phyloP scores from a whole-genome alignment of 2,329 filamentous ascomycete genomes.

The Sporothrix brasiliensis region DNA sequence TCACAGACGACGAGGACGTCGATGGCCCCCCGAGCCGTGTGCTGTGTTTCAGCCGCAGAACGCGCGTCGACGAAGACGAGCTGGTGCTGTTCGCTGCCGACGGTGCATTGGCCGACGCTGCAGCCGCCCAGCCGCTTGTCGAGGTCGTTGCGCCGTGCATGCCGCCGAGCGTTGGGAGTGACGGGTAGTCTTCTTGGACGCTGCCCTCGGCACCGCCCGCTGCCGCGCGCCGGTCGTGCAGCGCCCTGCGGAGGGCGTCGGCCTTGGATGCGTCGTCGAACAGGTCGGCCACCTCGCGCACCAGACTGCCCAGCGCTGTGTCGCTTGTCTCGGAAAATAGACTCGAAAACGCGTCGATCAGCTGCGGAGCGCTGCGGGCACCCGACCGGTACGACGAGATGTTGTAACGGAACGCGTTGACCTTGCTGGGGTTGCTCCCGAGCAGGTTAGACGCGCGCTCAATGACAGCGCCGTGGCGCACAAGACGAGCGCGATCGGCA shows the following conservation, averaged over 20 bases:
- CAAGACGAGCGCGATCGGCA: slow-evolving; percentile 76
- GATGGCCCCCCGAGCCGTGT: slow-evolving; percentile 50
- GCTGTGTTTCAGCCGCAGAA: slow-evolving; percentile 63
- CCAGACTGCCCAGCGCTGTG: slow-evolving; percentile 79
- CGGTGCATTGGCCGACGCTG: slow-evolving; percentile 51
- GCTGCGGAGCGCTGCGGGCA: slow-evolving; percentile 68
- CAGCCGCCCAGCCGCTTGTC: slow-evolving; percentile 63
- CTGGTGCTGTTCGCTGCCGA: slow-evolving; percentile 48
- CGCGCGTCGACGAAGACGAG: slow-evolving; percentile 45
- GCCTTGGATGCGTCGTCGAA: slow-evolving; percentile 82
- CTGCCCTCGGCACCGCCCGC: slow-evolving; percentile 42
- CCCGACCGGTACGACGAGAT: slow-evolving; percentile 78
- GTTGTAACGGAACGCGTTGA: slow-evolving; percentile 74
- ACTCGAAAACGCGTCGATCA: slow-evolving; percentile 86
- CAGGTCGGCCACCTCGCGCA: slow-evolving; percentile 89
- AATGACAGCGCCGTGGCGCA: slow-evolving; percentile 81
- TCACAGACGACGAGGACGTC: slow-evolving; percentile 32
- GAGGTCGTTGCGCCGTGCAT: slow-evolving; percentile 64
- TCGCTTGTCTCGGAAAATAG: slow-evolving; percentile 79
- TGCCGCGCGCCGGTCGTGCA: slow-evolving; percentile 82
- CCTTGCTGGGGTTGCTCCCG: slow-evolving; percentile 72
- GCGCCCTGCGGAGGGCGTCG: slow-evolving; percentile 74
- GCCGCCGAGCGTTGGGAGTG: slow-evolving; percentile 73
- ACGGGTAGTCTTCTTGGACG: slow-evolving; percentile 94
- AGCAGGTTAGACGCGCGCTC: slow-evolving; percentile 83